These are phyloP conservation scores for Annona cherimola DNA, from an alignment of 164 flowering plant genomes.

Conservation along the genomic window DNA sequence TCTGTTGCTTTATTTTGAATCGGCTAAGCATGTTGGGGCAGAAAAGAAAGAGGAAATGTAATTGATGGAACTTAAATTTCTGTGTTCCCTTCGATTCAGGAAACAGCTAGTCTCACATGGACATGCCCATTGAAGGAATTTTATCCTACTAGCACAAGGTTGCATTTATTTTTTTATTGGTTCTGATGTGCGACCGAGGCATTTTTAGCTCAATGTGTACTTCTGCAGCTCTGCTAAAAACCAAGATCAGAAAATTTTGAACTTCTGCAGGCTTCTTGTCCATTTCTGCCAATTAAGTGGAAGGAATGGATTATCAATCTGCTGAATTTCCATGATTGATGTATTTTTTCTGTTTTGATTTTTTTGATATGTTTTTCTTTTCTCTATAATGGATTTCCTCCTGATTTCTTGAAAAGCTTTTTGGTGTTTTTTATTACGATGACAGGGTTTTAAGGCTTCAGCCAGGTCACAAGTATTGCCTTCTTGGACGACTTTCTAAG, in stretches of 20 bases:
- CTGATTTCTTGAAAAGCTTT: neutral
- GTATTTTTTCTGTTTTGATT: neutral
- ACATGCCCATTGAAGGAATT: no score
- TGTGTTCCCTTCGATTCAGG: neutral
- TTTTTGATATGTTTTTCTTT: no score
- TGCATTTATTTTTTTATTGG: no score
- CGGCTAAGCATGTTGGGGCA: neutral
- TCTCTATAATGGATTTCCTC: neutral
- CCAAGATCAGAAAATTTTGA: no score
- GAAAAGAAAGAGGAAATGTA: neutral
- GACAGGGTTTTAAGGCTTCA: conserved; percentile 88
- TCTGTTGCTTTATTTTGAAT: neutral
- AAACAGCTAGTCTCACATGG: neutral
- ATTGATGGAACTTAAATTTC: neutral
- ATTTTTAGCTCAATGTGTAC: no score
- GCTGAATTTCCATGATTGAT: neutral
- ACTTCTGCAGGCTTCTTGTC: no score
- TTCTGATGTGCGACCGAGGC: no score
- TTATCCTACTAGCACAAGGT: no score
- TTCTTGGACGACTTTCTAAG: conserved; percentile 63
- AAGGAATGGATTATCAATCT: neutral
- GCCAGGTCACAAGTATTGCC: conserved; percentile 84
- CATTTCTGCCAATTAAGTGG: neutral
- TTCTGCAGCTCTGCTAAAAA: no score
- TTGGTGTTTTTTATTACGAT: neutral